Evolutionary conservation across 805 yeast species (phyloP).

Genomic region (Candida pseudoglaebosa): DNA sequence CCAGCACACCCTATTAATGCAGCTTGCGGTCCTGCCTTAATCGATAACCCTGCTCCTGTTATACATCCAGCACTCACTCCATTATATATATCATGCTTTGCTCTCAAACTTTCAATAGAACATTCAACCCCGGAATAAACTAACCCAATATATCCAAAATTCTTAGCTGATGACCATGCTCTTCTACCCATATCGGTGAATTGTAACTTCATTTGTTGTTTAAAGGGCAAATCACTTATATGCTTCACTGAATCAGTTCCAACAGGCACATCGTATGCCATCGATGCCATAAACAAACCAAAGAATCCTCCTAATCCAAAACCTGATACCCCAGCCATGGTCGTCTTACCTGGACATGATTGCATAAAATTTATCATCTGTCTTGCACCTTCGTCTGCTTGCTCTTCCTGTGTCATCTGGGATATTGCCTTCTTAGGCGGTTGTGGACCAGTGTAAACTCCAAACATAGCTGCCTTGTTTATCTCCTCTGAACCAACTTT

Average conservation of each 20-base stretch:
- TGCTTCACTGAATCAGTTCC: slow-evolving; percentile 53
- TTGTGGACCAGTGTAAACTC: slow-evolving; percentile 35
- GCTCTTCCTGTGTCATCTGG: slow-evolving; percentile 87
- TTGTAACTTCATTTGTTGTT: slow-evolving; percentile 88
- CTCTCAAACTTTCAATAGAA: slow-evolving; percentile 77
- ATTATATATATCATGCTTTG: slow-evolving; percentile 87
- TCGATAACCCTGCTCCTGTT: slow-evolving; percentile 94
- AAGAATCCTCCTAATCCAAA: slow-evolving; percentile 93
- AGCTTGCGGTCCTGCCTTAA: slow-evolving; percentile 91
- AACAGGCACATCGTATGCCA: slow-evolving; percentile 76
- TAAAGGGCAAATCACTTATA: slow-evolving; percentile 81
- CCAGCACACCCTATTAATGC: slow-evolving; percentile 94
- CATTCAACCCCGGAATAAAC: slow-evolving; percentile 93
- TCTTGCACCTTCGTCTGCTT: slow-evolving; percentile 84
- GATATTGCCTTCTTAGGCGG: slow-evolving; percentile 45
- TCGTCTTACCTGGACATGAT: slow-evolving; percentile 93
- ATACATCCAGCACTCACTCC: slow-evolving; percentile 93
- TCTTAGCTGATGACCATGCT: slow-evolving; percentile 85
- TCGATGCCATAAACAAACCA: slow-evolving; percentile 88
- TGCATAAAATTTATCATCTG: slow-evolving; percentile 81
- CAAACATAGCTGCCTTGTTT: slow-evolving; percentile 25
- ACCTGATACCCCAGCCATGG: slow-evolving; percentile 89
- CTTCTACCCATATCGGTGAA: slow-evolving; percentile 89
- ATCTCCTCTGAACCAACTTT: neutral
- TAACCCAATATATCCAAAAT: slow-evolving; percentile 90